These are phyloP conservation scores for Phylloporus sp. DNA, from an alignment of 1,284 basidiomycete genomes.

Conservation along the genomic window DNA sequence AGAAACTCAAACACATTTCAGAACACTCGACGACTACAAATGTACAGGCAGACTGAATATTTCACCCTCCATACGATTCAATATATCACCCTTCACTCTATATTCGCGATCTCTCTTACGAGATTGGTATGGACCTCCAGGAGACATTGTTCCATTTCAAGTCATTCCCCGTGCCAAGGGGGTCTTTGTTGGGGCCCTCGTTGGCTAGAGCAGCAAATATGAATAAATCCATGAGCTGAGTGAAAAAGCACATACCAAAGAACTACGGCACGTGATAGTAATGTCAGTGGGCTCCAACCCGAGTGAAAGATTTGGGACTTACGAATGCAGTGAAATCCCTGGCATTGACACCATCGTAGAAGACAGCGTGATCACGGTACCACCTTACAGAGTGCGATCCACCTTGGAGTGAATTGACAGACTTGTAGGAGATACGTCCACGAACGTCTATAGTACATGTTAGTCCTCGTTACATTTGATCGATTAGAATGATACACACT, in stretches of 20 bases:
- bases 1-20: neutral
- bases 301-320: neutral
- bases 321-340: neutral
- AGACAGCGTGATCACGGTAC: neutral
- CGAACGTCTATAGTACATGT: neutral
- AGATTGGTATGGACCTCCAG: neutral
- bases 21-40: neutral
- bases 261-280: too few species aligned
- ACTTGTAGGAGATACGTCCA: neutral
- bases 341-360: neutral
- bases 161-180: neutral
- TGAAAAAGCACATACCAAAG: too few species aligned
- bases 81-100: too few species aligned
- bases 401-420: neutral
- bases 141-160: neutral
- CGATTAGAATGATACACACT: neutral
- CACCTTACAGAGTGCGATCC: neutral
- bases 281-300: neutral
- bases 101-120: too few species aligned
- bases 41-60: too few species aligned
- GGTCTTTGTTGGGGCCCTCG: neutral
- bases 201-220: neutral
- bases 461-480: neutral
- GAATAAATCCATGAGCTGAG: neutral
- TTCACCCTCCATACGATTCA: neutral